Conservation (phyloP, 1,139 yeast species). For the Protomyces gravidus region DNA sequence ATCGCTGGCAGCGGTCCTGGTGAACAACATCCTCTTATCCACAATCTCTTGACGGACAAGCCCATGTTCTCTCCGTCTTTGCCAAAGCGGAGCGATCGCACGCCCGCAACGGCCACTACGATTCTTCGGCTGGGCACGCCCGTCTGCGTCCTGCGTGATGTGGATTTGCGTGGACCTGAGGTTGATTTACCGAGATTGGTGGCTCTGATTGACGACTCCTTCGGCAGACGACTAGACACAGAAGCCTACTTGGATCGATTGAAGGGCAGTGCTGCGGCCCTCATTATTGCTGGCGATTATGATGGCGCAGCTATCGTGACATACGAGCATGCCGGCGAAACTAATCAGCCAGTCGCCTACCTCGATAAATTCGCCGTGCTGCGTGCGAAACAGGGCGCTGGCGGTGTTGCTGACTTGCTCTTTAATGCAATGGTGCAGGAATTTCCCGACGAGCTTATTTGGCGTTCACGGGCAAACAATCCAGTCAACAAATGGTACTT, state of each 20-base stretch:
- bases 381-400: constrained; percentile 75
- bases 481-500: constrained; percentile 98
- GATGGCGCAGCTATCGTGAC: constrained; percentile 94
- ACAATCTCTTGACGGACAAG: constrained; percentile 84
- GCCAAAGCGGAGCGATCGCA: constrained; percentile 57
- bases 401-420: constrained; percentile 88
- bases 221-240: constrained; percentile 61
- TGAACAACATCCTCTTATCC: constrained; percentile 49
- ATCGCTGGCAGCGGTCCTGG: constrained; percentile 43
- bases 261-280: constrained; percentile 56
- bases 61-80: constrained; percentile 89
- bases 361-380: constrained; percentile 91
- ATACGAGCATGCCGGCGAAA: constrained; percentile 49
- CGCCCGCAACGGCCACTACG: constrained; percentile 69
- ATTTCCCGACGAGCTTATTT: constrained; percentile 69
- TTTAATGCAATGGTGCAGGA: constrained; percentile 70
- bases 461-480: constrained; percentile 82
- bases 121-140: constrained; percentile 73
- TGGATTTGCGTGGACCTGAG: constrained; percentile 40
- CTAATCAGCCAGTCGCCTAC: constrained; percentile 53
- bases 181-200: constrained; percentile 58
- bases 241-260: constrained; percentile 64
- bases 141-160: constrained; percentile 49
- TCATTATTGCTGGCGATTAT: constrained; percentile 86
- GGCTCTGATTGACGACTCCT: constrained; percentile 69